Percentiles rank a stretch among this genome's conserved stretches.
These are phyloP conservation scores for Pleurozium schreberi DNA, from an alignment of 225 moss, liverwort and hornwort genomes.

Conservation along the genomic window DNA sequence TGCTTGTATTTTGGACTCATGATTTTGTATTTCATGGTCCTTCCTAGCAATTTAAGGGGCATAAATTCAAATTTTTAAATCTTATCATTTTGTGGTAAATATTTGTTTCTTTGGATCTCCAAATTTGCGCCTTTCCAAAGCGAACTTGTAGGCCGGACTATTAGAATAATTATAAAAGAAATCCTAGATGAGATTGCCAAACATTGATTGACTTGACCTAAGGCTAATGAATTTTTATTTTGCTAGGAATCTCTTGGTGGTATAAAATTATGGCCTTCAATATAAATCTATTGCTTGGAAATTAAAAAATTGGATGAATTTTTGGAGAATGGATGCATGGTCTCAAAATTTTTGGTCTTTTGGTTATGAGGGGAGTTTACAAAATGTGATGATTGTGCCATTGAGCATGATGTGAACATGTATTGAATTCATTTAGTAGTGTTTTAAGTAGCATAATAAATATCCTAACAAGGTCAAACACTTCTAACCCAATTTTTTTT, in stretches of 20 bases:
- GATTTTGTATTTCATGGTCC: neutral
- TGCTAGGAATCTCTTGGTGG: neutral
- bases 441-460: neutral
- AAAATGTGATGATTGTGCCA: neutral
- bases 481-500: neutral
- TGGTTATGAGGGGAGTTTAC: neutral
- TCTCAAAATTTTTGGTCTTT: neutral
- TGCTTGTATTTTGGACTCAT: neutral
- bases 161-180: too few species aligned
- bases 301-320: too few species aligned
- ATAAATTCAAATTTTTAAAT: neutral
- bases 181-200: neutral
- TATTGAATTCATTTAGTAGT: neutral
- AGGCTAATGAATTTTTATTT: neutral
- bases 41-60: rapidly evolving
- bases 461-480: neutral
- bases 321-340: neutral
- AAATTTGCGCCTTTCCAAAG: neutral
- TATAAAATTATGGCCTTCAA: neutral
- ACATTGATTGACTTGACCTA: neutral
- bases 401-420: neutral
- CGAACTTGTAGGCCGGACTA: too few species aligned
- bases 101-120: rapidly evolving
- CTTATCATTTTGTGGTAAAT: neutral
- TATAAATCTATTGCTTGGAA: too few species aligned